These are phyloP conservation scores for Aspergillus chevalieri DNA, from an alignment of 2,329 filamentous ascomycete species.

Conservation along the genomic window DNA sequence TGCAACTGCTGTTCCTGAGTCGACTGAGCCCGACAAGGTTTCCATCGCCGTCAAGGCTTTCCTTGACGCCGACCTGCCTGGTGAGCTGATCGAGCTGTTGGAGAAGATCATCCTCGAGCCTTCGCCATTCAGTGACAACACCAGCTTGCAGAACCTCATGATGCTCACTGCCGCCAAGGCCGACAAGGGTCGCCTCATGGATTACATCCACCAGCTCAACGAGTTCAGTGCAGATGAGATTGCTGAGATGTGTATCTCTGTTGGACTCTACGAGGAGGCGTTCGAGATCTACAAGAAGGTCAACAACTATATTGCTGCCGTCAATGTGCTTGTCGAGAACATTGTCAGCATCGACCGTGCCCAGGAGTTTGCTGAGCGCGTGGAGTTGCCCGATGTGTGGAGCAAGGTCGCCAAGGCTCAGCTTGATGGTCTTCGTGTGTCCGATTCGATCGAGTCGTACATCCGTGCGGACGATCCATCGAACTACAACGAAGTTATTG, in stretches of 20 bases:
- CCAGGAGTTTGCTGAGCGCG: conserved; percentile 88
- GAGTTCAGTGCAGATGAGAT: conserved; percentile 90
- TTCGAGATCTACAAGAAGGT: conserved; percentile 99
- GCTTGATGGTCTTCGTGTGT: conserved; percentile 86
- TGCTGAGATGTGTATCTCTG: conserved; percentile 84
- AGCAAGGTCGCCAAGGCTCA: conserved; percentile 98
- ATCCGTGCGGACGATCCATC: conserved; percentile 89
- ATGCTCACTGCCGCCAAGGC: conserved; percentile 96
- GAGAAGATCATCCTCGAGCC: conserved; percentile 99
- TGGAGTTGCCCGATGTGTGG: conserved; percentile 93
- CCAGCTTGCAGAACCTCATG: conserved; percentile 90
- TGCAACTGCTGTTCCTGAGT: conserved; percentile 88
- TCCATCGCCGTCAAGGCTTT: conserved; percentile 91
- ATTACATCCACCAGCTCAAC: conserved; percentile 88
- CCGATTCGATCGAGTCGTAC: conserved; percentile 92
- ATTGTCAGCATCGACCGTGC: conserved; percentile 97
- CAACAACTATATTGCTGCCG: conserved; percentile 76
- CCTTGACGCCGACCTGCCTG: conserved; percentile 81
- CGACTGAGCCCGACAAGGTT: conserved; percentile 87
- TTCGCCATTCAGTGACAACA: conserved; percentile 96
- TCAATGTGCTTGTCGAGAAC: conserved; percentile 88
- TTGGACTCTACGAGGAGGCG: conserved; percentile 91
- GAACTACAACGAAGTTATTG: conserved; percentile 94
- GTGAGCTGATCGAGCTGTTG: conserved; percentile 90
- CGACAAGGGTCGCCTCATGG: conserved; percentile 89